A percentile compares a stretch with the other conserved stretches of the same genome.
Conservation (phyloP, 768 basidiomycete species). For the Termitomyces sp. region DNA sequence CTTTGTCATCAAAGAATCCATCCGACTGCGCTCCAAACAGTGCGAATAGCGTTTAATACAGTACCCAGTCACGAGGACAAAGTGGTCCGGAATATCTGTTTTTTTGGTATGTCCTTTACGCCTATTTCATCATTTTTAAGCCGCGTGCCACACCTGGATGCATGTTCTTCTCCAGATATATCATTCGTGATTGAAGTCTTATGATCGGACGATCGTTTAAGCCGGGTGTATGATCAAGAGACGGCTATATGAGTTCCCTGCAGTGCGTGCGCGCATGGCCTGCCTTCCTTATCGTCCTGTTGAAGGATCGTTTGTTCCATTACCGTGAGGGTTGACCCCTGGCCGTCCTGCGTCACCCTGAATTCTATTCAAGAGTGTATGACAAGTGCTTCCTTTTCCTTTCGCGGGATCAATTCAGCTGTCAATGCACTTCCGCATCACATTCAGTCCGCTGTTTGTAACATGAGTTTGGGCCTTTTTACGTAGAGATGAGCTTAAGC, state of each 20-base stretch:
- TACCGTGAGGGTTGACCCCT: background rate
- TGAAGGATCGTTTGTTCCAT: background rate
- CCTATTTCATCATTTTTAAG: background rate
- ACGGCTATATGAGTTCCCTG: constrained; percentile 5
- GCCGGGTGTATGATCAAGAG: background rate
- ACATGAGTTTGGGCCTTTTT: background rate
- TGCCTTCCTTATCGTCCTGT: constrained; percentile 4
- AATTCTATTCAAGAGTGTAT: background rate
- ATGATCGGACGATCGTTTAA: constrained; percentile 7
- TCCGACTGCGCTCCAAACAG: background rate
- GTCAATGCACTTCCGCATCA: background rate
- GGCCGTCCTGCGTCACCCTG: background rate
- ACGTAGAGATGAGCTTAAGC: background rate
- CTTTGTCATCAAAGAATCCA: background rate
- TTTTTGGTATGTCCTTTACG: constrained; percentile 2
- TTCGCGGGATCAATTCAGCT: constrained; percentile 1
- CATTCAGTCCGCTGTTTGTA: background rate
- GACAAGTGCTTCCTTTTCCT: constrained; percentile 5
- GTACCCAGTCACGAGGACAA: background rate
- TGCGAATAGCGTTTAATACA: background rate
- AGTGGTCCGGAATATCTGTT: background rate
- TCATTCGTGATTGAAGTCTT: constrained; percentile 5
- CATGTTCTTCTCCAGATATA: background rate
- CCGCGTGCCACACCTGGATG: constrained; percentile 5
- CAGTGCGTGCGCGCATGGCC: constrained; percentile 5